phyloP scores from a whole-genome alignment of 345 rosid genomes.

The Eucalyptus brandiana region DNA sequence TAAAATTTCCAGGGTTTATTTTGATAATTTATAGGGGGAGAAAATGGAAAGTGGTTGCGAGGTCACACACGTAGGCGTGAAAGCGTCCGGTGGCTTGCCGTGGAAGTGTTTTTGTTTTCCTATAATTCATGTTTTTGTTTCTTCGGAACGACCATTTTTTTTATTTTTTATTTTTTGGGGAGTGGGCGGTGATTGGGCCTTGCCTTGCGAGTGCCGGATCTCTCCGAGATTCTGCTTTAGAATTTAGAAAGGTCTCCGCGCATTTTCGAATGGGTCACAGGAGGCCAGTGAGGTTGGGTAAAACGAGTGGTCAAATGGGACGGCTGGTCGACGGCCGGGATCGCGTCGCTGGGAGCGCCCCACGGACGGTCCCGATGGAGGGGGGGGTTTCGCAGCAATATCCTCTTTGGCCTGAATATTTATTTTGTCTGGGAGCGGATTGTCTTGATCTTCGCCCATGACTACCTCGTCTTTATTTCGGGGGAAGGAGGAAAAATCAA shows the following conservation, averaged over 20 bases:
- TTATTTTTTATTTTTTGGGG: not conserved
- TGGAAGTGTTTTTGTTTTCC: not conserved
- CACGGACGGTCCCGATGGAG: not conserved
- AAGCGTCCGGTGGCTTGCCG: slow-evolving; percentile 5
- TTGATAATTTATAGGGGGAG: not conserved
- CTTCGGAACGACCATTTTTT: not conserved
- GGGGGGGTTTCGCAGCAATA: not conserved
- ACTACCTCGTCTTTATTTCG: not conserved
- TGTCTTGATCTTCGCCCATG: not conserved
- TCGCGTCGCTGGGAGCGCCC: not conserved
- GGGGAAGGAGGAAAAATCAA: not conserved
- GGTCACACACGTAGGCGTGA: slow-evolving; percentile 35
- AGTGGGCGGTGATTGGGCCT: not conserved
- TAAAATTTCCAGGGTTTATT: not conserved
- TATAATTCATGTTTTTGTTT: not conserved
- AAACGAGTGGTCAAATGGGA: not conserved
- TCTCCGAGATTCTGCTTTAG: not conserved
- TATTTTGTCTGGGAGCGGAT: not conserved
- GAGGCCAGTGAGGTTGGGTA: not conserved
- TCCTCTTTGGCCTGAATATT: not conserved
- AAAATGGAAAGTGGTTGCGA: slow-evolving; percentile 1
- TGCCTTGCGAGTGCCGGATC: not conserved
- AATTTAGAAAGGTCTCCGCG: not conserved
- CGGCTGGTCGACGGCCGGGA: not conserved
- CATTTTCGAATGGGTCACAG: not conserved